Conservation (phyloP, 2,329 filamentous ascomycete species). For the Sporothrix curviconia region DNA sequence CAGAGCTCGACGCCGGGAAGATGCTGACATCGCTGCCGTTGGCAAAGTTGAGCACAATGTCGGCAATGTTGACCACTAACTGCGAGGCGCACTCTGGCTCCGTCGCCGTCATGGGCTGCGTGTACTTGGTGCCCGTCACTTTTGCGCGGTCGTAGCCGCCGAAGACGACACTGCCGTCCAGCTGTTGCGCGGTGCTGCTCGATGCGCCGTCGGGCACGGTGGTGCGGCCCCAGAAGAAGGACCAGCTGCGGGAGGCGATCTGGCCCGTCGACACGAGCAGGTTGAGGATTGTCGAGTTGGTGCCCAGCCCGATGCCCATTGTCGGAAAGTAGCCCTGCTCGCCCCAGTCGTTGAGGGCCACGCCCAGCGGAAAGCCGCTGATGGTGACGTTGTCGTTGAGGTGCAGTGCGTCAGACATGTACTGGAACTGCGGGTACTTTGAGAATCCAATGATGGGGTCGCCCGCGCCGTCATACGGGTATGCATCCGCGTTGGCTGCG, state of each 20-base stretch:
- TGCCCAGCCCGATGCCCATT: slow-evolving; percentile 24
- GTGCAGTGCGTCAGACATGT: slow-evolving; percentile 7
- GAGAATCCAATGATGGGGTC: not conserved
- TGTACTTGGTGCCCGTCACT: slow-evolving; percentile 18
- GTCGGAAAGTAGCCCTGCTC: slow-evolving; percentile 22
- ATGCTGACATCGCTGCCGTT: slow-evolving; percentile 29
- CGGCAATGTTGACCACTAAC: slow-evolving; percentile 25
- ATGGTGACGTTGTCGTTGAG: slow-evolving; percentile 19
- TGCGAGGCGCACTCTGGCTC: slow-evolving; percentile 22
- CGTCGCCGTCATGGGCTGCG: slow-evolving; percentile 19
- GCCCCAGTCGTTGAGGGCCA: slow-evolving; percentile 21
- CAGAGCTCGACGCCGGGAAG: slow-evolving; percentile 13
- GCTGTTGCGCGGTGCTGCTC: slow-evolving; percentile 20
- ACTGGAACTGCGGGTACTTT: not conserved
- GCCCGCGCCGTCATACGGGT: slow-evolving; percentile 1
- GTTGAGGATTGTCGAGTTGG: slow-evolving; percentile 27
- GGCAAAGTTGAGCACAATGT: slow-evolving; percentile 28
- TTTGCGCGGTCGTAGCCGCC: slow-evolving; percentile 27
- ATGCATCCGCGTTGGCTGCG: not conserved
- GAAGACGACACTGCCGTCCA: slow-evolving; percentile 25
- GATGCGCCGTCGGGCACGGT: not conserved
- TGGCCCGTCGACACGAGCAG: slow-evolving; percentile 21
- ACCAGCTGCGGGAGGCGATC: slow-evolving; percentile 20
- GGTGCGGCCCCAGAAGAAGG: slow-evolving; percentile 24
- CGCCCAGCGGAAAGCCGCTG: slow-evolving; percentile 18